Evolutionary conservation across 148 eudicot genomes (phyloP).

Genomic region (Vaccinium vitisidaea): DNA sequence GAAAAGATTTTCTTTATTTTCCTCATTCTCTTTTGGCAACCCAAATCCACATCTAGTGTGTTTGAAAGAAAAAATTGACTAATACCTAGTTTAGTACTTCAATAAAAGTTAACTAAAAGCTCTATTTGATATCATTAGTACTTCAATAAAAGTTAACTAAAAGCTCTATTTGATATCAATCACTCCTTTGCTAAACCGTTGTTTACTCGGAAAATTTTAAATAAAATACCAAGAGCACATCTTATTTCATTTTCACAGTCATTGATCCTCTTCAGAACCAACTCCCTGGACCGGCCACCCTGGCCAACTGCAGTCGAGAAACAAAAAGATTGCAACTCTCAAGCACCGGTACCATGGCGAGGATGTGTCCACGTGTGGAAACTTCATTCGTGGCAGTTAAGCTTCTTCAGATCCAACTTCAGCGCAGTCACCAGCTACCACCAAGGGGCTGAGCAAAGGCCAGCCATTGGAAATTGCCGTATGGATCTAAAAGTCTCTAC

Average conservation of each 20-base stretch:
- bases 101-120: not conserved
- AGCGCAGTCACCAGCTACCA: not conserved
- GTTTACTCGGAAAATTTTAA: not conserved
- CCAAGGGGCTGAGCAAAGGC: constrained; percentile 5
- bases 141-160: not conserved
- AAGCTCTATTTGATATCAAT: not conserved
- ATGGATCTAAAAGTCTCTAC: not conserved
- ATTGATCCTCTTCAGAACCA: not conserved
- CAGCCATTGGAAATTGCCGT: not conserved
- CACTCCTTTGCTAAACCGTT: not conserved
- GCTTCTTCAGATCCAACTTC: not conserved
- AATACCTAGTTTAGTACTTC: not conserved
- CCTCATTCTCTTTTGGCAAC: not conserved
- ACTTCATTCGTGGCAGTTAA: not conserved
- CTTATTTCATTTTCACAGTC: not conserved
- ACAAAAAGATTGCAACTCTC: not conserved
- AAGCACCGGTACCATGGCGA: not conserved
- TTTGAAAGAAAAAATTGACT: not conserved
- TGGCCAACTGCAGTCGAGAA: not conserved
- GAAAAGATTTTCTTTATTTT: not conserved
- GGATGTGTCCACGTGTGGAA: not conserved
- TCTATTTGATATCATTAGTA: not conserved
- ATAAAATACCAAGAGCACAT: not conserved
- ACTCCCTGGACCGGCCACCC: not conserved
- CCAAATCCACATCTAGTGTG: not conserved